Evolutionary conservation across 129 eudicot species (phyloP).

Genomic region (Kitagawia praeruptora): DNA sequence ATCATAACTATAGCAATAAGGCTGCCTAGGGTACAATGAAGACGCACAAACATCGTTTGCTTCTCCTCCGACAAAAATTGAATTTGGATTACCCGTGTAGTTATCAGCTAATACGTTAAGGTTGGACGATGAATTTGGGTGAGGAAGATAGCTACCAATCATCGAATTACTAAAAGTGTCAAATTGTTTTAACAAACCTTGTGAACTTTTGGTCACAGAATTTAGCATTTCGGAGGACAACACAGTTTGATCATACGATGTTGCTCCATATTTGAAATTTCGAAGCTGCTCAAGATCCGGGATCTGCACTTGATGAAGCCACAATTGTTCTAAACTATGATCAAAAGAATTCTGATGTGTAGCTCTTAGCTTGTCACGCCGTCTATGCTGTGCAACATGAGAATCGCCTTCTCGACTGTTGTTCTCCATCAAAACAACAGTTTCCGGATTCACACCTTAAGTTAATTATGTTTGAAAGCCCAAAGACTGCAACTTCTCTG

Average conservation of each 20-base stretch:
- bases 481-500: background rate
- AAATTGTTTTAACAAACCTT: slow-evolving; percentile 27
- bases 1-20: slow-evolving; percentile 19
- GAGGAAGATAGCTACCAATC: slow-evolving; percentile 15
- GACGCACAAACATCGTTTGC: background rate
- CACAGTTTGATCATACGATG: slow-evolving; percentile 28
- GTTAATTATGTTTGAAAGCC: background rate
- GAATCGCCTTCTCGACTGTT: slow-evolving; percentile 23
- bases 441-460: background rate
- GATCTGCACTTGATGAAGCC: slow-evolving; percentile 10
- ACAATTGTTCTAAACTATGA: slow-evolving; percentile 18
- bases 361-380: slow-evolving; percentile 68
- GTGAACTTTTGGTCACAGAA: slow-evolving; percentile 30
- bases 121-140: background rate
- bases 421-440: slow-evolving; percentile 39
- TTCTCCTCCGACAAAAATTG: background rate
- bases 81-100: slow-evolving; percentile 18
- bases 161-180: slow-evolving; percentile 15
- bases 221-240: slow-evolving; percentile 41
- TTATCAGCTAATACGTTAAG: background rate
- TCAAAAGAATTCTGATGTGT: slow-evolving; percentile 22
- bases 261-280: slow-evolving; percentile 23
- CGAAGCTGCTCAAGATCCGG: slow-evolving; percentile 21
- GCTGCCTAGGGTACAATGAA: slow-evolving; percentile 11
- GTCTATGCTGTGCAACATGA: slow-evolving; percentile 71